Evolutionary conservation across 106 monocot species (phyloP), one percentile per base, ranked within the genome.

Genomic region (Acorus gramineus): DNA sequence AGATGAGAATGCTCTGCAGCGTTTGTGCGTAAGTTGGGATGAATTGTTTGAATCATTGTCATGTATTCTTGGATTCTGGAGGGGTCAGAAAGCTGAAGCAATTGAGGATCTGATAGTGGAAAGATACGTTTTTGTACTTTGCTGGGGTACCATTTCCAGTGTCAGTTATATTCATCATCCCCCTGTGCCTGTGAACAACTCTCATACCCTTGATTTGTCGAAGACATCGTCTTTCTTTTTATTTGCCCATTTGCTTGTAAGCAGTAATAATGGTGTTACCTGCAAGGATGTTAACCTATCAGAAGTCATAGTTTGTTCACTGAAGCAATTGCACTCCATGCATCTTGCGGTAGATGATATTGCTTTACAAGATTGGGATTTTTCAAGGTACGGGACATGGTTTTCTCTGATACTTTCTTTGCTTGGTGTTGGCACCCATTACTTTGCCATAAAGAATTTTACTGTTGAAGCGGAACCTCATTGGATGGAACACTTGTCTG

Each of bases 121-220:
- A 74, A 83, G 98, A 60, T 98, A 98, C 54, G 46, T 92, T 14
- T 92, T 86, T 75, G 60, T 80, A 55, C 85, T 92, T 56, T 92
- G 87, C 52, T 98, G 85, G 92, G 75, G 70, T 56, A 81, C 92
- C 53, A 14, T 80, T 8, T 85, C 67, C 48, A 53, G 73, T 59
- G 50, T 73, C 13, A 43, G 28, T 64, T 81, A 52, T 57, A 14
- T 50, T 68, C 53, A 42, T 49, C 4, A 28, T 49, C 49, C 53
- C 11, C 3, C 71, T 77, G 57, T 61, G 64, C 9, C 63, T 11
- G 60, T 45, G 10, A 52, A 67, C 46, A 50, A 60, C 50, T 65
- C 8, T 53, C 5, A 64, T 14, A 69, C 65, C 46, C 65, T 77
- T 44, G 69, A 79, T 64, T 60, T 74, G 7, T 74, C 60, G 43